Evolutionary conservation across 164 flowering plant species (phyloP).

Genomic region (Buxus sempervirens): DNA sequence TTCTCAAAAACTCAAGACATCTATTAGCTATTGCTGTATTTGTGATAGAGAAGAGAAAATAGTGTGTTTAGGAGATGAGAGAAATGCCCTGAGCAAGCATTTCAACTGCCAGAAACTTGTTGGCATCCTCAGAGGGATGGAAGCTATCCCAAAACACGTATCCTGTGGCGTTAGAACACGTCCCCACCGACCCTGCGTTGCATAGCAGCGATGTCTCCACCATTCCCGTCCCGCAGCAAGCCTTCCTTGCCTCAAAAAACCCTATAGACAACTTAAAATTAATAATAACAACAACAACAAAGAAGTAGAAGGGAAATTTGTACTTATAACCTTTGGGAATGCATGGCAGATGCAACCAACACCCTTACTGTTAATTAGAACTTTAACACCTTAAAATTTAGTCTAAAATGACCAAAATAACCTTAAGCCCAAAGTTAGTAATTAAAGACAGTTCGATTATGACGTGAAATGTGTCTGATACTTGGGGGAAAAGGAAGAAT

Average conservation of each 20-base stretch:
- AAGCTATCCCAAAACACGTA: conserved; percentile 93
- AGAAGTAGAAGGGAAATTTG: not conserved
- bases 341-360: not conserved
- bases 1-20: no score
- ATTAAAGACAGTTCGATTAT: no score
- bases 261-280: conserved; percentile 55
- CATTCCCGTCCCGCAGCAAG: conserved; percentile 86
- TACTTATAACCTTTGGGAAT: not conserved
- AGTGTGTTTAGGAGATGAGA: conserved; percentile 51
- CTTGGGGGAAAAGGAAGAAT: no score
- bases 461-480: no score
- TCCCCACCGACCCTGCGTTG: conserved; percentile 55
- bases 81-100: conserved; percentile 60
- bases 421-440: no score
- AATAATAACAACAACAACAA: not conserved
- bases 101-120: conserved; percentile 54
- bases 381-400: no score
- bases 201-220: conserved; percentile 67
- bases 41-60: no score
- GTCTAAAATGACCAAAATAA: no score
- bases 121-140: conserved; percentile 86
- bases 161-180: conserved; percentile 67
- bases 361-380: no score
- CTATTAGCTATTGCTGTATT: no score
- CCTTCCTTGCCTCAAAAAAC: conserved; percentile 73